phyloP scores from a whole-genome alignment of 2,329 filamentous ascomycete species.

The Colletotrichum tanaceti region DNA sequence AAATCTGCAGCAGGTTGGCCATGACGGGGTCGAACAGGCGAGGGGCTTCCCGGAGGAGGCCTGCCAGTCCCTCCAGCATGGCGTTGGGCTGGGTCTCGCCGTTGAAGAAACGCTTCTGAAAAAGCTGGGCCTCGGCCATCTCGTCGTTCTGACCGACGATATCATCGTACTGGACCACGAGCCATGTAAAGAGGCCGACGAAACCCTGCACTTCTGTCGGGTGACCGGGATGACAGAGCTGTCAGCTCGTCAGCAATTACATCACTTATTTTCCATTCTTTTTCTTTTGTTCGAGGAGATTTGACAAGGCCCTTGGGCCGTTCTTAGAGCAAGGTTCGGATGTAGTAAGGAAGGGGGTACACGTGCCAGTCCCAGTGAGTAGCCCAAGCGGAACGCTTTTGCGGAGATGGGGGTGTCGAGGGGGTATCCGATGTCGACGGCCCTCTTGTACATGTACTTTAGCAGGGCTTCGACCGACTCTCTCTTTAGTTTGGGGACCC shows the following conservation, averaged over 20 bases:
- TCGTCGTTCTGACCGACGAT: constrained; percentile 42
- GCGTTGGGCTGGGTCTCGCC: constrained; percentile 41
- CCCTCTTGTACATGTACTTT: constrained; percentile 42
- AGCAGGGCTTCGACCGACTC: constrained; percentile 40
- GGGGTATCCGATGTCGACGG: constrained; percentile 40
- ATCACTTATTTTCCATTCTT: constrained; percentile 4
- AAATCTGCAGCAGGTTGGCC: constrained; percentile 41
- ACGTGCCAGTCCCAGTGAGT: constrained; percentile 40
- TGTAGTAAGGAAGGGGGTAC: background rate
- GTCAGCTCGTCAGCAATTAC: constrained; percentile 16
- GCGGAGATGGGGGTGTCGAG: constrained; percentile 41
- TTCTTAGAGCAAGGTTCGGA: too few relatives aligned
- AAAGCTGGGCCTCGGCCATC: constrained; percentile 39
- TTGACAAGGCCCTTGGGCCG: background rate
- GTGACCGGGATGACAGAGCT: constrained; percentile 43
- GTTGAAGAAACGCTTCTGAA: constrained; percentile 41
- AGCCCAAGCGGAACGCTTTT: constrained; percentile 42
- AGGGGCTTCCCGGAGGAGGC: constrained; percentile 41
- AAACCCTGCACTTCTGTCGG: constrained; percentile 40
- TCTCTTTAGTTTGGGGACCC: constrained; percentile 36
- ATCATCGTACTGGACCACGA: constrained; percentile 44
- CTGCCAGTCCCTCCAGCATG: constrained; percentile 41
- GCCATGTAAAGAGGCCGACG: constrained; percentile 43
- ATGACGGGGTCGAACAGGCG: constrained; percentile 42
- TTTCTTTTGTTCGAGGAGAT: background rate